Base-by-base conservation (phyloP, 2,329 filamentous ascomycete species). In the Botrytis byssoidea region DNA sequence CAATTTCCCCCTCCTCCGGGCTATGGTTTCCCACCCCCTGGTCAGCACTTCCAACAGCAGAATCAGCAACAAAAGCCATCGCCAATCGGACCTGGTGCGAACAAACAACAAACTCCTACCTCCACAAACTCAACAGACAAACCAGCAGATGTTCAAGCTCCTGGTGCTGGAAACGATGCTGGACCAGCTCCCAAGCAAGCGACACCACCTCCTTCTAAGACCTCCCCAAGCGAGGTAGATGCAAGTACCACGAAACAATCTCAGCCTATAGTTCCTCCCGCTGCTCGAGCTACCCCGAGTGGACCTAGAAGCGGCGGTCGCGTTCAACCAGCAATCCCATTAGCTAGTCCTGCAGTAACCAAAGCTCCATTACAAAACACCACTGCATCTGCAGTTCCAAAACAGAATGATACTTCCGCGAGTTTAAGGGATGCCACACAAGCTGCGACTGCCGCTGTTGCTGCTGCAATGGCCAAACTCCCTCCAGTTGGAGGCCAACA, bases 391-490 rank as follows among this genome's bases (percentile, higher is more conserved):
- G 48, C 74, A 61, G 37, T 71, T 32, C 46, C 72, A 37, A 72
- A 66, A 69, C 59, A 73, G 37, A 64, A 80, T 22, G 76, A 81
- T 4, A 81, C 81, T 79, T 83, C 83, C 18, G 80, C 84, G 14
- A 81, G 84, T 64, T 84, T 91, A 16, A 86, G 88, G 75, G 91
- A 92, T 82, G 91, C 92, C 1, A 94, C 92, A 0, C 89, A 91
- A 80, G 89, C 91, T 57, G 92, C 92, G 1, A 91, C 90, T 78
- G 92, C 91, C 44, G 92, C 92, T 14, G 92, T 94, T n/a, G 92
- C 92, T 70, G 89, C 91, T 59, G 93, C 93, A 2, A 94, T 94
- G 91, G 91, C 92, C 1, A 92, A 93, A 79, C 86, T 95, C 5
- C 82, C 85, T 70, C 78, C 80, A 46, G 77, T 78, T 35, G 79